phyloP scores from a whole-genome alignment of 768 basidiomycete genomes.

The Chalciporus pseudorubinellus region DNA sequence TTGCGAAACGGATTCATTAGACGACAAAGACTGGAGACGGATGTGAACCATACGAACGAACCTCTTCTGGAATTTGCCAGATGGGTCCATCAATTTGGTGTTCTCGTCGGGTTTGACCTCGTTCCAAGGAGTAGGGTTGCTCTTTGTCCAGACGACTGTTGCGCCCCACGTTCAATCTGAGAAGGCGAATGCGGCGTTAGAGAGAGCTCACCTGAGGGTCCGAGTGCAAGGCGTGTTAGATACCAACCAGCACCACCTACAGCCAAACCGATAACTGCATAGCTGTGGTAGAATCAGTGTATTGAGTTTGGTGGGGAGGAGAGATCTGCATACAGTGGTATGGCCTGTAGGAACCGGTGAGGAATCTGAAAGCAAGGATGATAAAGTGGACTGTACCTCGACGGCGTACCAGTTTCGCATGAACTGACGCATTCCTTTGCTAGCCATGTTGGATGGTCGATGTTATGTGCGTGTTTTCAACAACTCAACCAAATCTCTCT shows the following conservation, averaged over 20 bases:
- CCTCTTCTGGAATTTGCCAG: slow-evolving; percentile 77
- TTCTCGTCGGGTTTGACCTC: slow-evolving; percentile 71
- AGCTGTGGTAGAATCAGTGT: slow-evolving; percentile 33
- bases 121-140: slow-evolving; percentile 90
- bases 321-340: slow-evolving; percentile 43
- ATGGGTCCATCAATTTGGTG: slow-evolving; percentile 66
- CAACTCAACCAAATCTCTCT: not conserved
- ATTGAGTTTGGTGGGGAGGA: slow-evolving; percentile 1
- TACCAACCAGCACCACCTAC: slow-evolving; percentile 67
- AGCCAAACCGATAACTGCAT: slow-evolving; percentile 48
- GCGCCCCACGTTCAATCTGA: not conserved
- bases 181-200: not conserved
- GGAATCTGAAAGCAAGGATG: not conserved
- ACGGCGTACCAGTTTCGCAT: slow-evolving; percentile 45
- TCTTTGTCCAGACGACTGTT: slow-evolving; percentile 58
- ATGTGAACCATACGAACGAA: slow-evolving; percentile 3
- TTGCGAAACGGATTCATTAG: no score
- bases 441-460: slow-evolving; percentile 22
- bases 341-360: slow-evolving; percentile 36
- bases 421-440: slow-evolving; percentile 25
- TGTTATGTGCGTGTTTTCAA: not conserved
- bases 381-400: slow-evolving; percentile 34
- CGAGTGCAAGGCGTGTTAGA: slow-evolving; percentile 57
- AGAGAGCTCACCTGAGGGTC: slow-evolving; percentile 46
- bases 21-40: not conserved